Evolutionary conservation across 1,139 yeast species (phyloP).

Genomic region (Blastobotrys indianensis): DNA sequence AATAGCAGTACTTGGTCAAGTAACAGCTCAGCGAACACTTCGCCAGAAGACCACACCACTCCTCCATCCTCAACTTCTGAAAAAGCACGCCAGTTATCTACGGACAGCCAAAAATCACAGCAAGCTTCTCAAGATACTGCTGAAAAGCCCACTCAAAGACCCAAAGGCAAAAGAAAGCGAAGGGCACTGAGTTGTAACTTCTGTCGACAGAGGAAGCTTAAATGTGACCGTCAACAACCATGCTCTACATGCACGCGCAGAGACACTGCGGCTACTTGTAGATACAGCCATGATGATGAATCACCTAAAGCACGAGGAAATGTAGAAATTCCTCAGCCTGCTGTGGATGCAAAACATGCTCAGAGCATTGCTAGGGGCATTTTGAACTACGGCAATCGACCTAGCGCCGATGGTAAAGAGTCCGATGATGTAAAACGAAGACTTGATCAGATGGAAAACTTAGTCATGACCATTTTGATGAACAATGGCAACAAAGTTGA

Average conservation of each 20-base stretch:
- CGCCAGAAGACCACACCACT: background rate
- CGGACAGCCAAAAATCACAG: too few relatives aligned
- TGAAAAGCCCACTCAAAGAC: background rate
- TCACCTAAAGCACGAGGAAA: background rate
- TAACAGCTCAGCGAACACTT: background rate
- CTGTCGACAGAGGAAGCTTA: conserved; percentile 33
- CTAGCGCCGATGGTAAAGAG: conserved; percentile 1
- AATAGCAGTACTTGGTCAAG: background rate
- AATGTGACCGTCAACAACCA: conserved; percentile 34
- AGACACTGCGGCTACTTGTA: conserved; percentile 19
- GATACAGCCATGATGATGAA: conserved; percentile 10
- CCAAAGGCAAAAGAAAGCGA: conserved; percentile 18
- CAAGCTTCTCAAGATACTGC: too few relatives aligned
- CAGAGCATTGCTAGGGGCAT: background rate
- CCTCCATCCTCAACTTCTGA: background rate
- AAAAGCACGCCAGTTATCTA: too few relatives aligned
- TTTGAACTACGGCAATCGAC: background rate
- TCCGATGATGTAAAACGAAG: conserved; percentile 24
- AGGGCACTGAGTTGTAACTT: conserved; percentile 30
- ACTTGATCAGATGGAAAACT: conserved; percentile 30
- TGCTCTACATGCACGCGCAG: conserved; percentile 32
- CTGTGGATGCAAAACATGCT: background rate
- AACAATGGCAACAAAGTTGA: conserved; percentile 4
- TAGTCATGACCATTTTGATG: conserved; percentile 25
- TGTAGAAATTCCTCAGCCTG: conserved; percentile 4